Evolutionary conservation across 768 basidiomycete species (phyloP), one percentile per base, ranked within the genome.

Genomic region (Tubosaeta sp.): DNA sequence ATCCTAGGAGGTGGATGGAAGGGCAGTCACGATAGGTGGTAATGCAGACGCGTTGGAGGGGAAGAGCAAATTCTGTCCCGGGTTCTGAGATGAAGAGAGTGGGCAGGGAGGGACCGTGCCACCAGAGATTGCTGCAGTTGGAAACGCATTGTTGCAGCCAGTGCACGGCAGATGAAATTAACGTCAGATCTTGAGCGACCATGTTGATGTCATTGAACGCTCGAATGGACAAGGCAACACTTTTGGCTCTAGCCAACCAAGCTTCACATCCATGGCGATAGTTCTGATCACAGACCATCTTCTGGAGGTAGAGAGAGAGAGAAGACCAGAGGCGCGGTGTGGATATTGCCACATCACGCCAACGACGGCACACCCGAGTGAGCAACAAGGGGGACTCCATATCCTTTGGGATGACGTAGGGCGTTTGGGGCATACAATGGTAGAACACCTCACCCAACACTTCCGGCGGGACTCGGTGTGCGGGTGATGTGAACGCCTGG

Each of bases 241-340:
- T 58, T 56, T 60, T 69, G 39, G 69, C 67, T 37, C 61, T 69
- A 16, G 55, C 43, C 43, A 70, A 17, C 67, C 67, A 68, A 10
- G 55, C 39, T 22, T 61, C 58, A 33, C 63, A 68, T 3, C 57
- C 58, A 2, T 39, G 56, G 41, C 65, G 62, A 54, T 52, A 50
- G 41, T 25, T 50, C 5, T 27, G 13, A 10, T 53, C 48, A 14
- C 25, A 39, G 10, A 46, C 19, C 4, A 50, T 51, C 16, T 51
- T 61, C 17, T 52, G 48, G 22, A 69, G 55, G 43, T 46, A 37
- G 33, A 69, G 38, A 27, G 58, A 63, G 19, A 69, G 48, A 25
- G 71, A 69, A 8, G 59, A 58, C 69, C 69, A 70, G 25, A 72
- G 64, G 29, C 50, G 53, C 17, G 70, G 69, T 11, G 71, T 67